Evolutionary conservation across 768 basidiomycete genomes (phyloP).

Genomic region (Dentipellis fragilis): DNA sequence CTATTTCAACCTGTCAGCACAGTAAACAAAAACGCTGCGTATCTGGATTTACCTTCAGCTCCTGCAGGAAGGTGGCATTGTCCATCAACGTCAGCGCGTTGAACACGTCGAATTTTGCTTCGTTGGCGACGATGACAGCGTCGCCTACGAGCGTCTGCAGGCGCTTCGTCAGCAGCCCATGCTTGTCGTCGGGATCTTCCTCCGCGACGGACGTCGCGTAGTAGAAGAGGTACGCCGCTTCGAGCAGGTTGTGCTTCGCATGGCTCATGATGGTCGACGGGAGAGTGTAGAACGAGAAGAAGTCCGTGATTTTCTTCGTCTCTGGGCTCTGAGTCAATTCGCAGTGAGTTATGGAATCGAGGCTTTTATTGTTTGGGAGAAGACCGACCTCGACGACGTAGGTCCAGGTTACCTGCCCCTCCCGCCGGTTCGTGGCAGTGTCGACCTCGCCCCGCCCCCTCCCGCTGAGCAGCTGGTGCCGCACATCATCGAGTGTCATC

Average conservation of each 20-base stretch:
- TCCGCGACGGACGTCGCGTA: constrained; percentile 81
- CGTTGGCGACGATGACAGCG: constrained; percentile 69
- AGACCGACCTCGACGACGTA: constrained; percentile 84
- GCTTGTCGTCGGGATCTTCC: constrained; percentile 47
- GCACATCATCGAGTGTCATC: constrained; percentile 66
- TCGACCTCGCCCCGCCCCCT: constrained; percentile 47
- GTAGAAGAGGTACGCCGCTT: constrained; percentile 94
- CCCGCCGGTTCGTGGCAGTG: constrained; percentile 38
- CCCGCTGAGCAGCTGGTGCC: constrained; percentile 86
- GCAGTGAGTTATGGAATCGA: too few relatives aligned
- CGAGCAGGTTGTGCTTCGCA: constrained; percentile 58
- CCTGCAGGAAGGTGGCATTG: constrained; percentile 71
- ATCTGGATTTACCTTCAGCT: constrained; percentile 59
- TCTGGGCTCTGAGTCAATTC: constrained; percentile 74
- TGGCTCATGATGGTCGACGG: constrained; percentile 87
- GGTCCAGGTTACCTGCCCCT: constrained; percentile 87
- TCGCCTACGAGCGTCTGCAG: constrained; percentile 68
- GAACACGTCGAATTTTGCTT: constrained; percentile 90
- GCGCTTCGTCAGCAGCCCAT: constrained; percentile 54
- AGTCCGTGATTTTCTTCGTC: constrained; percentile 82
- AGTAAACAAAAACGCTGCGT: neutral
- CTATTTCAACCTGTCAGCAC: constrained; percentile 29
- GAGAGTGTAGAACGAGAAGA: constrained; percentile 94
- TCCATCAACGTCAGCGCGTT: constrained; percentile 96
- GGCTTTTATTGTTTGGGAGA: neutral